These are phyloP conservation scores for Phytophthora cryptogea DNA, from an alignment of 352 stramenopile species.

Conservation along the genomic window DNA sequence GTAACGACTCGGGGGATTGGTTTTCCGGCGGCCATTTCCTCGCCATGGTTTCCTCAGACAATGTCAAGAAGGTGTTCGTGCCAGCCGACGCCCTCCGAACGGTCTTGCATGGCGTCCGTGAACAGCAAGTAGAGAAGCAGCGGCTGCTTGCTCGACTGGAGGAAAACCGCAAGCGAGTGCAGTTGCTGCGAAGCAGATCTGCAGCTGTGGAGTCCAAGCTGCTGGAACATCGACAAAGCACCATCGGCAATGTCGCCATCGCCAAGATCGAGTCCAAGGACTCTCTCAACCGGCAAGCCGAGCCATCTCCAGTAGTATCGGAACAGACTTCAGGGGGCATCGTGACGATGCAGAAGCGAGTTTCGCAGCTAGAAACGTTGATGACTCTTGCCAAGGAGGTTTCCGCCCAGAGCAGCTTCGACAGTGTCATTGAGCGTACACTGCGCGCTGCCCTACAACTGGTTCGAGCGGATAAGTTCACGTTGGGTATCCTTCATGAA, in stretches of 20 bases:
- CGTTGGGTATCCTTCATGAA: slow-evolving; percentile 63
- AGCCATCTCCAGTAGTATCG: neutral
- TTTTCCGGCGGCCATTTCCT: neutral
- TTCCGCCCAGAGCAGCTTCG: slow-evolving; percentile 60
- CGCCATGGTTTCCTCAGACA: slow-evolving; percentile 13
- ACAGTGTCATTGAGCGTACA: slow-evolving; percentile 58
- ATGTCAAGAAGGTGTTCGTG: slow-evolving; percentile 40
- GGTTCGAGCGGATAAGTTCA: slow-evolving; percentile 67
- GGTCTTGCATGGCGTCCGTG: slow-evolving; percentile 40
- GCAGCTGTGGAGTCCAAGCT: slow-evolving; percentile 52
- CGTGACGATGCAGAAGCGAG: slow-evolving; percentile 46
- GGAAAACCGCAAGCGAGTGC: slow-evolving; percentile 41
- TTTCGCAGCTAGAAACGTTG: slow-evolving; percentile 62
- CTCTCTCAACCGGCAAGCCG: neutral
- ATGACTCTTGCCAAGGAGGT: slow-evolving; percentile 63
- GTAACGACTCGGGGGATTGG: slow-evolving; percentile 1
- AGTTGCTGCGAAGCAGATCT: slow-evolving; percentile 43
- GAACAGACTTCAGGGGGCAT: slow-evolving; percentile 27
- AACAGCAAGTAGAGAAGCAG: slow-evolving; percentile 45
- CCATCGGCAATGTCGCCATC: slow-evolving; percentile 9
- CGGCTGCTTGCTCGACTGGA: slow-evolving; percentile 40
- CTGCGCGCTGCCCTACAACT: slow-evolving; percentile 56
- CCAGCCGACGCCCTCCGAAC: slow-evolving; percentile 45
- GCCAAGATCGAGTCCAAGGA: slow-evolving; percentile 6
- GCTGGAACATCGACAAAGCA: slow-evolving; percentile 49